Evolutionary conservation across 768 basidiomycete species (phyloP).

Genomic region (Melanogaster broomeanus): DNA sequence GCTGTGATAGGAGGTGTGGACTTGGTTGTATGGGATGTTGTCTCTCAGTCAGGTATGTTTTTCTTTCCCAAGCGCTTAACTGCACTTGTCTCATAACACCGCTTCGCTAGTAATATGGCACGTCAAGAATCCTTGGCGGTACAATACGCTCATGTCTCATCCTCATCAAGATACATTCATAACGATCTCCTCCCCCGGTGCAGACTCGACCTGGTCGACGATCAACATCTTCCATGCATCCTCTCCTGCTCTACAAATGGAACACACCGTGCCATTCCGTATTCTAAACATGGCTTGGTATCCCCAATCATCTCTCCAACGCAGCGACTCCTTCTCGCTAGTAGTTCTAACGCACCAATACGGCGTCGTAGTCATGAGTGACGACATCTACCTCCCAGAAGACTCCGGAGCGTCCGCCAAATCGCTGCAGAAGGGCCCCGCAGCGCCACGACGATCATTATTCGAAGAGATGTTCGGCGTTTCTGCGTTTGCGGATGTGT

Average conservation of each 20-base stretch:
- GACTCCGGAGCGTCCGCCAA: conserved; percentile 46
- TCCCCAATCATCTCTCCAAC: conserved; percentile 34
- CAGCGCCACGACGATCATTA: conserved; percentile 53
- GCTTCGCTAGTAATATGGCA: conserved; percentile 61
- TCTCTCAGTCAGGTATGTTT: conserved; percentile 58
- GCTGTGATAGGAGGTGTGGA: conserved; percentile 50
- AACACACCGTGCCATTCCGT: conserved; percentile 59
- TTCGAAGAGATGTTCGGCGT: conserved; percentile 92
- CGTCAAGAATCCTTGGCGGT: conserved; percentile 36
- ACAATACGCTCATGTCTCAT: conserved; percentile 55
- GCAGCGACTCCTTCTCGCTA: conserved; percentile 48
- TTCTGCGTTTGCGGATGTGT: conserved; percentile 55
- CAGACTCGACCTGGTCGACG: conserved; percentile 36
- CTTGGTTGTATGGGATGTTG: conserved; percentile 73
- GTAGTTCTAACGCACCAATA: conserved; percentile 71
- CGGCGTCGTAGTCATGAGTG: conserved; percentile 69
- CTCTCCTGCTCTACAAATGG: conserved; percentile 46
- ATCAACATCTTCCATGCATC: conserved; percentile 50
- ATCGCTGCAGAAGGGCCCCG: conserved; percentile 33
- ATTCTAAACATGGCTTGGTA: conserved; percentile 51
- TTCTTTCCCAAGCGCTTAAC: background rate
- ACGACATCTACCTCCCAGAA: conserved; percentile 43
- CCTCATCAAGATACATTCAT: conserved; percentile 59
- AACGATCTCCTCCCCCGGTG: conserved; percentile 45
- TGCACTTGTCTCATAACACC: background rate